These are phyloP conservation scores for Trebouxia sp. DNA, from an alignment of 139 green algal genomes.

Conservation along the genomic window DNA sequence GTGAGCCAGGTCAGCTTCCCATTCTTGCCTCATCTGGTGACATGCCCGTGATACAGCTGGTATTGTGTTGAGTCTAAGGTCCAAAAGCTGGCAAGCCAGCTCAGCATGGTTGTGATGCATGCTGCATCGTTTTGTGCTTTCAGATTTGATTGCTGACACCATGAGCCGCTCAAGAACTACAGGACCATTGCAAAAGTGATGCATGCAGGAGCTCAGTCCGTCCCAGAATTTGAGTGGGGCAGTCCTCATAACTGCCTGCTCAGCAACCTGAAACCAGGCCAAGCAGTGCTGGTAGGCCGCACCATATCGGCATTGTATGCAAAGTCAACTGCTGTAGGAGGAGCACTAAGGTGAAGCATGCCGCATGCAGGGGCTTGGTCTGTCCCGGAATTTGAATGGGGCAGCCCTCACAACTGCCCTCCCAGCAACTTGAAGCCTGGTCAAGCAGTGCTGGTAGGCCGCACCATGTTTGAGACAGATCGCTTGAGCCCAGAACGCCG, in stretches of 20 bases:
- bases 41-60: not conserved
- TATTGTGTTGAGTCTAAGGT: not conserved
- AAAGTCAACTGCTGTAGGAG: not conserved
- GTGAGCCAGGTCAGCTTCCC: slow-evolving; percentile 10
- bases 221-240: not conserved
- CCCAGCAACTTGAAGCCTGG: slow-evolving; percentile 38
- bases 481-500: slow-evolving; percentile 31
- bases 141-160: not conserved
- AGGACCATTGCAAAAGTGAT: not conserved
- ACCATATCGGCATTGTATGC: not conserved
- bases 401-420: slow-evolving; percentile 47
- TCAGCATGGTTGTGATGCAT: not conserved
- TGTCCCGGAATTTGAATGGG: slow-evolving; percentile 30
- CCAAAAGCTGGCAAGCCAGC: not conserved
- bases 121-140: not conserved
- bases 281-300: not conserved
- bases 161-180: not conserved
- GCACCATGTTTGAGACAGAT: slow-evolving; percentile 75
- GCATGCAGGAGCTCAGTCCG: not conserved
- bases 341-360: not conserved
- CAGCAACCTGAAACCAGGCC: not conserved
- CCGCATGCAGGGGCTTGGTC: slow-evolving; percentile 37
- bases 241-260: not conserved
- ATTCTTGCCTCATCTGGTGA: not conserved
- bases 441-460: slow-evolving; percentile 53